A percentile compares a stretch with the other conserved stretches of the same genome.
Evolutionary conservation across 208 protist genomes (phyloP).

Genomic region (Acanthamoeba lenticulata): DNA sequence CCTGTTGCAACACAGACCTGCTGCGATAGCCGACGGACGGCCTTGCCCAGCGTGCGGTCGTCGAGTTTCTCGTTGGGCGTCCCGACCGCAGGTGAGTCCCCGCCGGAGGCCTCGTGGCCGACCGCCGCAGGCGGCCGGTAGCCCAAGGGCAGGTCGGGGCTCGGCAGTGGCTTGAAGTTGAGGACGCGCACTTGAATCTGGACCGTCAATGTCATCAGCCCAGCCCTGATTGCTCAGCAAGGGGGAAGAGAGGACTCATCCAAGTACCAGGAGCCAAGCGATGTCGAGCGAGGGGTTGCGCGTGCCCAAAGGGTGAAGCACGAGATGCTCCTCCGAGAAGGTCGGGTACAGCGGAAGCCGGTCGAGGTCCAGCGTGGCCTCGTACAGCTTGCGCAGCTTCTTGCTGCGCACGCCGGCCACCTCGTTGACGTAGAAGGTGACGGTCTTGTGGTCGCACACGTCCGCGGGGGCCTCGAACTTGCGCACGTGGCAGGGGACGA

Average conservation of each 20-base stretch:
- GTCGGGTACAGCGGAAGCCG: not conserved
- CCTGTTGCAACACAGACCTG: not conserved
- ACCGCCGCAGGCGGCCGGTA: not conserved
- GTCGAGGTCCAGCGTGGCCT: conserved; percentile 13
- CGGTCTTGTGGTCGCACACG: conserved; percentile 26
- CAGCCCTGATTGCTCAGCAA: not conserved
- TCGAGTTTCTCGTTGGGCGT: not conserved
- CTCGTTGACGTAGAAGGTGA: conserved; percentile 23
- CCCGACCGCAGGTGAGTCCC: no score
- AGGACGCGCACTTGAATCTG: not conserved
- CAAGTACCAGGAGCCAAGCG: not conserved
- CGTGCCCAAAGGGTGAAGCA: not conserved
- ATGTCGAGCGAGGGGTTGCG: not conserved
- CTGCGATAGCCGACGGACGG: not conserved
- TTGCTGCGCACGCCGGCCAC: not conserved
- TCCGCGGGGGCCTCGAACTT: not conserved
- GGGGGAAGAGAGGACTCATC: not conserved
- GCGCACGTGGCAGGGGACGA: conserved; percentile 14
- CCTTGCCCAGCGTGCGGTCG: not conserved
- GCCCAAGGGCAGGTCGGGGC: not conserved
- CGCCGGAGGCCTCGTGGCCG: not conserved
- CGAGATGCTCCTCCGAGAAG: conserved; percentile 14
- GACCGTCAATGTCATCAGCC: not conserved
- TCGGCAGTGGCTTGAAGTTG: not conserved
- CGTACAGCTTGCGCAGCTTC: conserved; percentile 1